Percentiles rank a stretch among this genome's conserved stretches.
Conservation (phyloP, 2,329 filamentous ascomycete species). For the Gyromitra esculenta region DNA sequence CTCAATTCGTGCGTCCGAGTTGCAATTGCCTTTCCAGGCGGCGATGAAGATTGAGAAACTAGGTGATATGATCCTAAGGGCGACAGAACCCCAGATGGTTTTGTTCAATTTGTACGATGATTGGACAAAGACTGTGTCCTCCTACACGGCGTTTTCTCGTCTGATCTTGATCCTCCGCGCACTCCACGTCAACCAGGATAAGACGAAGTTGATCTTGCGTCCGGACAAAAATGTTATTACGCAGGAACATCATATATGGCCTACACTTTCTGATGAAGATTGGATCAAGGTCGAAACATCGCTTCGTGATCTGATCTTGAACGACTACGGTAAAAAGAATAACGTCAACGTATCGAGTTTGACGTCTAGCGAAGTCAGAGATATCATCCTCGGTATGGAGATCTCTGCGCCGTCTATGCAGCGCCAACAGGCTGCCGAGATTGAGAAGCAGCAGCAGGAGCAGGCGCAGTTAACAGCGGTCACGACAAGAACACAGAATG, state of each 20-base stretch:
- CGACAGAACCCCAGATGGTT: conserved; percentile 99
- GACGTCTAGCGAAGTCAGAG: conserved; percentile 94
- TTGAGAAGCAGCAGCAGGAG: conserved; percentile 98
- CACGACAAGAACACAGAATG: conserved; percentile 97
- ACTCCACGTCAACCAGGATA: conserved; percentile 96
- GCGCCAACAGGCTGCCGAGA: conserved; percentile 96
- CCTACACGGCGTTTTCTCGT: conserved; percentile 97
- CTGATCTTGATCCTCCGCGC: conserved; percentile 92
- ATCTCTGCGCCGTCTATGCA: conserved; percentile 98
- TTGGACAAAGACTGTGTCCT: conserved; percentile 98
- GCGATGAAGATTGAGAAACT: conserved; percentile 99
- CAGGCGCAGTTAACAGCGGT: conserved; percentile 96
- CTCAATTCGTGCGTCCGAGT: conserved; percentile 93
- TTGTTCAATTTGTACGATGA: conserved; percentile 99
- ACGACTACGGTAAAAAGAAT: conserved; percentile 99
- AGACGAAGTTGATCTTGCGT: conserved; percentile 93
- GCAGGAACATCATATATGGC: conserved; percentile 99
- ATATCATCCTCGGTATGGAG: conserved; percentile 99
- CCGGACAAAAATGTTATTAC: conserved; percentile 99
- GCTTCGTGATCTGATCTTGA: conserved; percentile 91
- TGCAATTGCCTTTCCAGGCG: conserved; percentile 97
- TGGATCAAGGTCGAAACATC: conserved; percentile 99
- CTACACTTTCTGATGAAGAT: conserved; percentile 89
- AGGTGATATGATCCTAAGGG: conserved; percentile 97
- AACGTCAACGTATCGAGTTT: conserved; percentile 98